phyloP scores from a whole-genome alignment of 2,329 filamentous ascomycete genomes.

The Aspergillus thermomutatus region DNA sequence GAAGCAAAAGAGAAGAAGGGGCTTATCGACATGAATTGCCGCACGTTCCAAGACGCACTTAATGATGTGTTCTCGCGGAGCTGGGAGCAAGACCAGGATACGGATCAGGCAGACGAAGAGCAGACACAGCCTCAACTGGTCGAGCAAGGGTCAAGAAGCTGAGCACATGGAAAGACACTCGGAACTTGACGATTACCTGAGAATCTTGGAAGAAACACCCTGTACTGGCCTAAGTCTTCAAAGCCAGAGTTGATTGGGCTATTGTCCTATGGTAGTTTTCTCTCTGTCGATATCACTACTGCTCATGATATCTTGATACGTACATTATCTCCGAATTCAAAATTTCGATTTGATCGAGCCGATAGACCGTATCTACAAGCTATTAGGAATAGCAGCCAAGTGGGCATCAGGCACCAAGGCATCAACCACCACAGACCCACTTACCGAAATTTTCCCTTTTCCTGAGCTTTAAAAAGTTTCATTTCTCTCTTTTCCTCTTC shows the following conservation, averaged over 20 bases:
- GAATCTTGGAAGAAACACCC: not conserved
- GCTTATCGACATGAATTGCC: constrained; percentile 64
- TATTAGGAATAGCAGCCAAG: not conserved
- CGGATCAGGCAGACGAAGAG: constrained; percentile 20
- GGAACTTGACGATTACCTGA: not conserved
- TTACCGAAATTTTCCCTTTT: constrained; percentile 3
- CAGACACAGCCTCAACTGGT: constrained; percentile 7
- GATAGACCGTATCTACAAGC: not conserved
- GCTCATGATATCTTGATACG: not conserved
- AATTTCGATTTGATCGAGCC: not conserved
- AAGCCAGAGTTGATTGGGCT: not conserved
- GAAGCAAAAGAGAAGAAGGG: constrained; percentile 62
- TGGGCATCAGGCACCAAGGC: constrained; percentile 5
- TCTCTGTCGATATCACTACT: not conserved
- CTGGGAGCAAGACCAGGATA: constrained; percentile 40
- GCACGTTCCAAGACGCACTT: constrained; percentile 61
- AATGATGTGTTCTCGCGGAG: constrained; percentile 58
- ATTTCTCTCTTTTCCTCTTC: not conserved
- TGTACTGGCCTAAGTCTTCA: not conserved
- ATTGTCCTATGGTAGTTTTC: not conserved
- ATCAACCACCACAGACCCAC: not conserved
- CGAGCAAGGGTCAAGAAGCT: not conserved
- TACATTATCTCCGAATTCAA: not conserved
- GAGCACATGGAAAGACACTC: not conserved
- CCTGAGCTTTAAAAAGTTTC: constrained; percentile 2